Base-by-base conservation (phyloP, 106 monocot genomes). In the Allium fistulosum region DNA sequence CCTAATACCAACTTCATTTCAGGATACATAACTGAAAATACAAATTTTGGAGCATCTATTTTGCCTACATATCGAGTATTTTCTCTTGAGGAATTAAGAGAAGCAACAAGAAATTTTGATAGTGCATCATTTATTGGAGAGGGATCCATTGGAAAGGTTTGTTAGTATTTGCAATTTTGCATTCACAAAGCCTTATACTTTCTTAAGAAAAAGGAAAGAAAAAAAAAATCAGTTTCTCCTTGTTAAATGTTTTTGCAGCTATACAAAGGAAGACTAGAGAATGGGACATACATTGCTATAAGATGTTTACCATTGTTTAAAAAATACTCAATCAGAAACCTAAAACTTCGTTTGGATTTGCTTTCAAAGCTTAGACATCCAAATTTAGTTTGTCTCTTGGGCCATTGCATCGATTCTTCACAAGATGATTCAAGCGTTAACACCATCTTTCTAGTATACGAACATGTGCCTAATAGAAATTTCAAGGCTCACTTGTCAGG, bases 311-410 rank as follows among this genome's bases (percentile, higher is more conserved):
- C 82, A 56, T 80, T 97, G 61, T 92, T 80, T 59, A 84, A 80
- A 64, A 84, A 76, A 71, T 77, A 87, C 72, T 82, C 92, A 10
- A 89, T 92, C 48, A 81, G 97, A 73, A 97, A 97, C 61, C 76
- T 97, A 47, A 97, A 86, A 65, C 83, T 97, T 58, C 88, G 97
- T 8, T 70, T 97, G 77, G 92, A 92, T 79, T 77, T 97, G 22
- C 92, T 97, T 7, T 86, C 89, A 50, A 97, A 97, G 74, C 92
- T 97, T 81, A 92, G 97, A 37, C 97, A 97, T 50, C 89, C 97
- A 59, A 77, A 97, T 79, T 72, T 97, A 50, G 92, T 97, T 61
- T 92, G 92, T 73, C 88, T 97, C 46, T 61, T 97, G 78, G 97
- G 97, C 3, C 97, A 97, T 73, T 97, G 97, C 74, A 83, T 87